Percentiles rank a stretch among this genome's conserved stretches.
phyloP scores from a whole-genome alignment of 2,329 filamentous ascomycete species.

The Dactylonectria estremocensis region DNA sequence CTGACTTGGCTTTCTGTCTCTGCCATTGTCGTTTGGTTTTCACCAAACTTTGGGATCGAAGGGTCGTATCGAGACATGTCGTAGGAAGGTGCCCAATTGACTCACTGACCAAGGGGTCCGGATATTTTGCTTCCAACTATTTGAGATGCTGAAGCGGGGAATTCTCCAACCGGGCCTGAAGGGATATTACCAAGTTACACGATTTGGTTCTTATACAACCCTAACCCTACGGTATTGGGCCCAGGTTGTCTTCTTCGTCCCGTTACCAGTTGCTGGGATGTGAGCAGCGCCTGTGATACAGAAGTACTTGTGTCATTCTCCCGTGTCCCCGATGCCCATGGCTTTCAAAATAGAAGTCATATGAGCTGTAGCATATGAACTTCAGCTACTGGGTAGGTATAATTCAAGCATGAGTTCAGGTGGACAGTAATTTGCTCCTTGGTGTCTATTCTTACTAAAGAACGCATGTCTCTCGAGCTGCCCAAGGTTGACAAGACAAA shows the following conservation, averaged over 20 bases:
- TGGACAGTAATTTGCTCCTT: neutral
- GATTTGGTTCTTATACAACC: neutral
- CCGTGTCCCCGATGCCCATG: constrained; percentile 20
- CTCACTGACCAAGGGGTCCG: too few species aligned
- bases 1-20: constrained; percentile 37
- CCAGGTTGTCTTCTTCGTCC: constrained; percentile 19
- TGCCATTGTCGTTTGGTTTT: constrained; percentile 28
- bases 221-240: neutral
- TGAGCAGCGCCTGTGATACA: constrained; percentile 9
- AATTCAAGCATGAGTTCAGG: neutral
- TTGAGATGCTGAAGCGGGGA: neutral
- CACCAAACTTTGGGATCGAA: constrained; percentile 32
- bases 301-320: constrained; percentile 15
- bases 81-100: neutral
- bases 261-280: neutral
- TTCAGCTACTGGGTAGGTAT: neutral
- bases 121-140: too few species aligned
- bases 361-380: neutral
- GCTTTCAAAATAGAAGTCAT: neutral
- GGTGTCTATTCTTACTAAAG: neutral
- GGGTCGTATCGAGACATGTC: constrained; percentile 36
- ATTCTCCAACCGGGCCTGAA: neutral
- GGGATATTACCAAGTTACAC: constrained; percentile 28
- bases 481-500: neutral
- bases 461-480: neutral